Base-by-base conservation (phyloP, 306 rosid genomes). In the Vigna reflexopilosa region DNA sequence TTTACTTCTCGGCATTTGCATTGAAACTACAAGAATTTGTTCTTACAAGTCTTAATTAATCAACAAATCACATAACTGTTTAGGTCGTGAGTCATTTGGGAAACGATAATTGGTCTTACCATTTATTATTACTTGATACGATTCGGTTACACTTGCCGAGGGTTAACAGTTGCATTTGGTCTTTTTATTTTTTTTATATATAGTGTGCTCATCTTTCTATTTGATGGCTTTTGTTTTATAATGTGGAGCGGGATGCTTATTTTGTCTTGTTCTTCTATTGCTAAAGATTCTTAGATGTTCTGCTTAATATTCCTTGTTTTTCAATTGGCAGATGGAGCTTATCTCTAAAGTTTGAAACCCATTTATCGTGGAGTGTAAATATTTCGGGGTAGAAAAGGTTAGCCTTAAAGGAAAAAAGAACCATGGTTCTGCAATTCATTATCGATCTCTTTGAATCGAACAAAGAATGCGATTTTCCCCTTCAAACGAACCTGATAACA, bases 381-480 rank as follows among this genome's bases (percentile, higher is more conserved):
- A 93, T 88, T 93, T 97, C 16, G 93, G 98, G 99, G 99, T 95
- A 5, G 98, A 95, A 89, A 95, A 91, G 98, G 98, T 93, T 13
- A 13, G 82, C 24, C 14, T 62, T 19, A 4, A 4, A n/a, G 1
- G 2, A 42, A 20, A 10, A 38, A 8, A 17, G 20, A 4, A 38
- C 1, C 19, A 30, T 4, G 20, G 20, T 20, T 20, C 20, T 20
- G 0, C 20, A 20, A 20, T 20, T 20, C 20, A 20, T 20, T 20
- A 20, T 20, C 20, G 0, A 20, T 20, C 20, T 20, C 20, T 20
- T 20, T 0, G 20, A 20, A 20, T 20, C 20, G 20, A 20, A 20
- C 20, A 20, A 20, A 20, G 20, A 20, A 20, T 20, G 22, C 22
- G 22, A 20, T 20, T 20, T 20, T 0, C 22, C 22, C 22, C 22